Evolutionary conservation across 306 rosid species (phyloP), one percentile per base, ranked within the genome.

Genomic region (Inga laurina): DNA sequence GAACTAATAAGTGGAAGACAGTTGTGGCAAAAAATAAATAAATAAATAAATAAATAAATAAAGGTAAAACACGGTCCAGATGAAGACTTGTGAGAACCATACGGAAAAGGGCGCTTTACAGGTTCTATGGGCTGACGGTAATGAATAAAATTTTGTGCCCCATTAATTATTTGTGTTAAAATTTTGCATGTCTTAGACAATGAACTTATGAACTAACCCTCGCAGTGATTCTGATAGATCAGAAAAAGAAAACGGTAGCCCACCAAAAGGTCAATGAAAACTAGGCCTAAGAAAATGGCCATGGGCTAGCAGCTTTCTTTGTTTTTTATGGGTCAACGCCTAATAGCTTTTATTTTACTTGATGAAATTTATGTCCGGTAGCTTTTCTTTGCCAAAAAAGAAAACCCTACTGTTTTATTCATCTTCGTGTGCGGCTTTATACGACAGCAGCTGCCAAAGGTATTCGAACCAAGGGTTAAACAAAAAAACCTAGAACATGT

Each of bases 371-470:
- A n/a, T 57, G 64, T 22, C 15, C 22, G 32, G 18, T 41, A 22
- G 69, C 35, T 62, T 62, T 62, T 27, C 69, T 24, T 61, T 62
- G 69, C 69, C 39, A 8, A 24, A 24, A 24, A 10, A 24, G 16
- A 22, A 24, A 24, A 61, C 9, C 39, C 68, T 14, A 32, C 43
- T 12, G 43, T 32, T 65, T 2, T 32, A 65, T 65, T 34, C 15
- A 32, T 65, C 71, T 14, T 32, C 43, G 6, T 32, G n/a, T 37
- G 21, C 11, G 43, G 71, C 71, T 65, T 65, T 32, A 54, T 56
- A 68, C 35, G 71, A 46, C 77, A 49, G 76, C 41, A 49, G 72
- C 76, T 83, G 84, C 59, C 72, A 75, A 61, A 34, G n/a, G 35
- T 71, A 83, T 51, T 75, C 44, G 48, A 49, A 74, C 24, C 41